These are phyloP conservation scores for Thozetella sp. DNA, from an alignment of 495 filamentous ascomycete genomes.

Conservation along the genomic window DNA sequence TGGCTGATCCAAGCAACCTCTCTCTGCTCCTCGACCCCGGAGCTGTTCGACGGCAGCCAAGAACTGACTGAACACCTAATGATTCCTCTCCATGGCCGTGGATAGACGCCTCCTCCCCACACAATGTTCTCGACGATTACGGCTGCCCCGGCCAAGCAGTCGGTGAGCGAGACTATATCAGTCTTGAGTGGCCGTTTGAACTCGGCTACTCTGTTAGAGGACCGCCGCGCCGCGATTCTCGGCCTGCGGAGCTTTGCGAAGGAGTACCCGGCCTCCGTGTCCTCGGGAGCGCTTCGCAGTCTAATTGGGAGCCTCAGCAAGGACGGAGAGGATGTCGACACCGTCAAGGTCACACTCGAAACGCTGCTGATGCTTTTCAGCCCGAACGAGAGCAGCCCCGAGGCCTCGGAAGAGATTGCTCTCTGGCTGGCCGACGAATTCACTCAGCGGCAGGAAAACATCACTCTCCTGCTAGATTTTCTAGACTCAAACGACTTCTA, in stretches of 20 bases:
- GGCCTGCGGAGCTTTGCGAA: conserved; percentile 95
- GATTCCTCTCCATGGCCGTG: conserved; percentile 19
- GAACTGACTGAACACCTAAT: background rate
- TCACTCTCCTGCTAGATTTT: conserved; percentile 86
- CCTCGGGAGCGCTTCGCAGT: conserved; percentile 82
- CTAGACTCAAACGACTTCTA: conserved; percentile 90
- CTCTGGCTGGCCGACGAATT: conserved; percentile 98
- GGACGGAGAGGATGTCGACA: conserved; percentile 96
- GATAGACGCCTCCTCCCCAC: conserved; percentile 18
- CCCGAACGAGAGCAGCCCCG: conserved; percentile 64
- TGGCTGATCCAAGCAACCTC: background rate
- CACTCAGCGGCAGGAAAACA: conserved; percentile 98
- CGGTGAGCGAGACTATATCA: conserved; percentile 89
- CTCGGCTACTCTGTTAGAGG: conserved; percentile 88
- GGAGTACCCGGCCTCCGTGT: conserved; percentile 94
- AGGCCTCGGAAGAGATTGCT: conserved; percentile 95
- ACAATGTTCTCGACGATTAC: conserved; percentile 84
- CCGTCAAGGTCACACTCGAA: conserved; percentile 90
- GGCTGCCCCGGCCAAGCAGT: conserved; percentile 93
- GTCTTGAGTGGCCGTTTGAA: conserved; percentile 83
- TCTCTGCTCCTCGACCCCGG: conserved; percentile 1
- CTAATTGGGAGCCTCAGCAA: conserved; percentile 83
- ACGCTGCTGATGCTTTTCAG: conserved; percentile 91
- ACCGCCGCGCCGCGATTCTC: conserved; percentile 88
- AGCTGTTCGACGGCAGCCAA: background rate